These are phyloP conservation scores for Pythium insidiosum DNA, from an alignment of 352 stramenopile species.

Conservation along the genomic window DNA sequence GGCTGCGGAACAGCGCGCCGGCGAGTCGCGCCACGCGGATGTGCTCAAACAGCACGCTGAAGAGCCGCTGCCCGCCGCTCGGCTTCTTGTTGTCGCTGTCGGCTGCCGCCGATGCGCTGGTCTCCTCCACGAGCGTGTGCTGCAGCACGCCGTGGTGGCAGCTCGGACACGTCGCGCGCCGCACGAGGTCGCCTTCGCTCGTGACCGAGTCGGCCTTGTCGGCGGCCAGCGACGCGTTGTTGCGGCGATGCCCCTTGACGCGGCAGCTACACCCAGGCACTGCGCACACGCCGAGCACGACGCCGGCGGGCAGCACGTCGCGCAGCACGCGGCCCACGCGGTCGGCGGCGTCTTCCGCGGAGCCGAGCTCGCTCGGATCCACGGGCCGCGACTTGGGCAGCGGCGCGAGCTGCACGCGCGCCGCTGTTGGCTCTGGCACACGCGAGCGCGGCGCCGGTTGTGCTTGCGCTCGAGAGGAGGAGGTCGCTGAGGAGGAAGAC, in stretches of 20 bases:
- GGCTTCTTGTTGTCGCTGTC: slow-evolving; percentile 15
- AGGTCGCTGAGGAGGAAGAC: slow-evolving; percentile 1
- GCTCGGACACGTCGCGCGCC: slow-evolving; percentile 33
- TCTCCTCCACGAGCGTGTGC: slow-evolving; percentile 38
- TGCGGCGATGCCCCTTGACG: slow-evolving; percentile 29
- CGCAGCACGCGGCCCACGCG: slow-evolving; percentile 27
- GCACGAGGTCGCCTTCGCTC: slow-evolving; percentile 20
- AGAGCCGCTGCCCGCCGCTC: slow-evolving; percentile 52
- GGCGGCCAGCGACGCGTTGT: slow-evolving; percentile 13
- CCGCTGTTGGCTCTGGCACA: neutral
- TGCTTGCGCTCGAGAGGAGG: neutral
- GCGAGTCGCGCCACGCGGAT: slow-evolving; percentile 48
- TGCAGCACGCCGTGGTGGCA: slow-evolving; percentile 69
- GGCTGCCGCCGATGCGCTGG: slow-evolving; percentile 16
- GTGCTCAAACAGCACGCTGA: slow-evolving; percentile 47
- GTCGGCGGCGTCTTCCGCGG: no score
- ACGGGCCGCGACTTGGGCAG: slow-evolving; percentile 9
- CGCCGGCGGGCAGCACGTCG: slow-evolving; percentile 46
- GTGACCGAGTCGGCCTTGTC: slow-evolving; percentile 14
- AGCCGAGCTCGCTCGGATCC: slow-evolving; percentile 13
- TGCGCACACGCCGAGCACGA: slow-evolving; percentile 35
- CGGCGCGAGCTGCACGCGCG: slow-evolving; percentile 6
- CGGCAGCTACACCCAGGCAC: slow-evolving; percentile 57
- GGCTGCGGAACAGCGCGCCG: slow-evolving; percentile 43
- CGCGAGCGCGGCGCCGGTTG: neutral